Evolutionary conservation across 768 basidiomycete species (phyloP).

Genomic region (Suillus placidus): DNA sequence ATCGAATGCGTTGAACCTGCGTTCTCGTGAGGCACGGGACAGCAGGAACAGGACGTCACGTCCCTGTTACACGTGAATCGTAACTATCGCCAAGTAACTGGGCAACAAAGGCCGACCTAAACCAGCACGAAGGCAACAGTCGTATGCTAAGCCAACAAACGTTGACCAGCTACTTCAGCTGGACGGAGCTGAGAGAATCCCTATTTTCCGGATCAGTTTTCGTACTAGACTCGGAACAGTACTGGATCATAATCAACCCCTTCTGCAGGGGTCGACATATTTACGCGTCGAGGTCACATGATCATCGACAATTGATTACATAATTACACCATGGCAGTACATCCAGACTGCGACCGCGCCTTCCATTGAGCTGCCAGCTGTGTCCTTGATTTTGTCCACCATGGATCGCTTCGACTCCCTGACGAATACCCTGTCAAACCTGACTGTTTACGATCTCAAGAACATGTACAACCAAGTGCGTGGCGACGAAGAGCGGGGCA

Average conservation of each 20-base stretch:
- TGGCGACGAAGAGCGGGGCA: slow-evolving; percentile 10
- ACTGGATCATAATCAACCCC: slow-evolving; percentile 19
- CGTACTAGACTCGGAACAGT: background rate
- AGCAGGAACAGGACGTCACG: background rate
- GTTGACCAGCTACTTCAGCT: background rate
- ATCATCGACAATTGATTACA: slow-evolving; percentile 10
- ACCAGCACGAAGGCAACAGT: background rate
- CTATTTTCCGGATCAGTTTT: background rate
- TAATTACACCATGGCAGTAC: slow-evolving; percentile 4
- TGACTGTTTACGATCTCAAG: slow-evolving; percentile 93
- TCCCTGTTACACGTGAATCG: background rate
- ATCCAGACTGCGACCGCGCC: background rate
- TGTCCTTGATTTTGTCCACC: slow-evolving; percentile 27
- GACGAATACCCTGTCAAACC: slow-evolving; percentile 71
- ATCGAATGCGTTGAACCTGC: background rate
- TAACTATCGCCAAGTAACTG: slow-evolving; percentile 1
- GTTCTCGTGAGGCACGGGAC: background rate
- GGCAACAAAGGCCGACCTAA: background rate
- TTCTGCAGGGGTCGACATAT: slow-evolving; percentile 24
- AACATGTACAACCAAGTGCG: slow-evolving; percentile 89
- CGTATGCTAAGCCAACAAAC: background rate
- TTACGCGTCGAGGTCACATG: slow-evolving; percentile 12
- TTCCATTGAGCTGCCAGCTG: background rate
- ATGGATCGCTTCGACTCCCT: slow-evolving; percentile 86
- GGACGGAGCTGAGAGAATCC: background rate